Base-by-base conservation (phyloP, 345 rosid genomes). In the Corchorus capsularis region DNA sequence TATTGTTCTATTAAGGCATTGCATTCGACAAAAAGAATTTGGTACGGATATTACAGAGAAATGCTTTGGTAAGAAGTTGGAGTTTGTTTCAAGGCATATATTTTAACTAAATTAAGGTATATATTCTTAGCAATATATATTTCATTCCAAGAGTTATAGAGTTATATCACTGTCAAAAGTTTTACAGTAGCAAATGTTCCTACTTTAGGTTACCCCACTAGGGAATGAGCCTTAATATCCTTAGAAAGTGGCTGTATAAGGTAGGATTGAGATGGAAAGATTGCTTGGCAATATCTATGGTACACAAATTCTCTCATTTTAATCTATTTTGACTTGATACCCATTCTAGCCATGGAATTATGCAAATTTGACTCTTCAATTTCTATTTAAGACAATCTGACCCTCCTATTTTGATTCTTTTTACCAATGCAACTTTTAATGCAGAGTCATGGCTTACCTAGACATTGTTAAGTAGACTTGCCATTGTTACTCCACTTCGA, bases 81-180 rank as follows among this genome's bases (percentile, higher is more conserved):
- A 55, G 6, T 11, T 68, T 47, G 20, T 41, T 46, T 50, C 17
- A 60, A 32, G n/a, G 17, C 64, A 60, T 12, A 60, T 12, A 8
- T 39, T 17, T 63, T 56, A 47, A 37, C 68, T 39, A 63, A 69
- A 50, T 15, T 32, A 16, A 15, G 59, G 45, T 27, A 27, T 27
- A n/a, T 27, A 50, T 69, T 32, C 14, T 69, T 27, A 0, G 27
- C 55, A 22, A 13, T 67, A 14, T 56, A 49, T 27, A 68, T 68
- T 32, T 50, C 43, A 34, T 50, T 69, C 15, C 52, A 34, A 52
- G 10, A 34, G 16, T 9, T 9, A 27, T 13, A 69, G 73, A 34
- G 9, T 69, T 27, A 27, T 52, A 68, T 47, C 72, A 47, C 39
- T 17, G 60, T 69, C 61, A 34, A 69, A 41, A 69, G 47, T 17